Conservation (phyloP, 305 asterid species). For the Vinca major region DNA sequence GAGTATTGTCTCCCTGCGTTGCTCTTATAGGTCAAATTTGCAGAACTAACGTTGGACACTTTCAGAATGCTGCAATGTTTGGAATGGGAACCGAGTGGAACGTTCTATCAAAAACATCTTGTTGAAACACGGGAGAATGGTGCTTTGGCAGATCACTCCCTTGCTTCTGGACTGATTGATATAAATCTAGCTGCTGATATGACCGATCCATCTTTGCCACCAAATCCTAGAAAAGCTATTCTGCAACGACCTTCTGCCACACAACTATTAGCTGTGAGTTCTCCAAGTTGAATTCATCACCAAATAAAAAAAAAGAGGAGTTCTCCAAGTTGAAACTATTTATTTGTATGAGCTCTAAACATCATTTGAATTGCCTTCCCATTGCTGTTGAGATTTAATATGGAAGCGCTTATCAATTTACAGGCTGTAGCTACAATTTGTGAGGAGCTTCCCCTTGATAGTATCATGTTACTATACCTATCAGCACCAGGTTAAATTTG, state of each 20-base stretch:
- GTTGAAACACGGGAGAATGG: conserved; percentile 63
- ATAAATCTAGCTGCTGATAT: conserved; percentile 75
- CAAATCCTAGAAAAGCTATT: conserved; percentile 85
- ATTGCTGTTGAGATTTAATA: neutral
- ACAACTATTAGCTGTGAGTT: conserved; percentile 78
- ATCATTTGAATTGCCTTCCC: neutral
- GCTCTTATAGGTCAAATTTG: conserved; percentile 73
- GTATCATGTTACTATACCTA: conserved; percentile 69
- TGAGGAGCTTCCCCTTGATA: conserved; percentile 83
- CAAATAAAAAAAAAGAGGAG: no score
- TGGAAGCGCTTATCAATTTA: conserved; percentile 8
- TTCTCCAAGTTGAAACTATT: conserved; percentile 16
- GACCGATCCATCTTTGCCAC: conserved; percentile 90
- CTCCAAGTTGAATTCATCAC: conserved; percentile 18
- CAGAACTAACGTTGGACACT: conserved; percentile 86
- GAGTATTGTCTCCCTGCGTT: conserved; percentile 5
- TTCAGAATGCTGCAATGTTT: conserved; percentile 93
- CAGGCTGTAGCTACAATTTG: conserved; percentile 87
- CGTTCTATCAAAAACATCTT: conserved; percentile 60
- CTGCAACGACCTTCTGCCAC: conserved; percentile 82
- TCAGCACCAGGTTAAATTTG: conserved; percentile 64
- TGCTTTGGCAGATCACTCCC: conserved; percentile 50
- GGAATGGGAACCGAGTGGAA: conserved; percentile 98
- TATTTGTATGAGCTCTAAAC: neutral
- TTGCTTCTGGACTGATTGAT: conserved; percentile 86